Conservation (phyloP, 2,329 filamentous ascomycete species). For the Arthrobotrys iridis region DNA sequence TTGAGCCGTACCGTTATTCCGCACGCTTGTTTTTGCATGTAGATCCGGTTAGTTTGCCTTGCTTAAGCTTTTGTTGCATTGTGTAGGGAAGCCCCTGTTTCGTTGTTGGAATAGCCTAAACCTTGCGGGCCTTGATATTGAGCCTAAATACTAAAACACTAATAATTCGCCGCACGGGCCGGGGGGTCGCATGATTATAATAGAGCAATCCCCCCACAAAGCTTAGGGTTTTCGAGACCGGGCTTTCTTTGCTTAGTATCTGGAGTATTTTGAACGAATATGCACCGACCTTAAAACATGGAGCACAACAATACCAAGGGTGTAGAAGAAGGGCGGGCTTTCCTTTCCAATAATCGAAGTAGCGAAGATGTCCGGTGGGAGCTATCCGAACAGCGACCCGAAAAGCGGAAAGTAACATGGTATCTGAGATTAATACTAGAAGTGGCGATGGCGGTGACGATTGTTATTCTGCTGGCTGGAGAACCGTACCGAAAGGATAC, state of each 20-base stretch:
- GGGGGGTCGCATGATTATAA: constrained; percentile 4
- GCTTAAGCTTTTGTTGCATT: too few species aligned
- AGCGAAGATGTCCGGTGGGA: constrained; percentile 8
- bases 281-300: constrained; percentile 47
- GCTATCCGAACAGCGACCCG: constrained; percentile 31
- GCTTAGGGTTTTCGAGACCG: neutral
- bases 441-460: constrained; percentile 59
- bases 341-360: constrained; percentile 55
- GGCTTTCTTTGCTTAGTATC: neutral
- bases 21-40: too few species aligned
- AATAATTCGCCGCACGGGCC: neutral
- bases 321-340: constrained; percentile 60
- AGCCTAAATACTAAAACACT: constrained; percentile 12
- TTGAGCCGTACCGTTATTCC: too few species aligned
- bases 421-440: constrained; percentile 60
- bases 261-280: neutral
- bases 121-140: neutral
- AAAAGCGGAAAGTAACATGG: constrained; percentile 31
- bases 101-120: constrained; percentile 5
- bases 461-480: constrained; percentile 57
- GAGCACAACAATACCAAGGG: constrained; percentile 55
- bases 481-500: constrained; percentile 51
- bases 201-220: neutral
- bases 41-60: too few species aligned
- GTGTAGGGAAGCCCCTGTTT: neutral